Conservation (phyloP, 23 red algal species). For the Gracilaria vermiculophylla region DNA sequence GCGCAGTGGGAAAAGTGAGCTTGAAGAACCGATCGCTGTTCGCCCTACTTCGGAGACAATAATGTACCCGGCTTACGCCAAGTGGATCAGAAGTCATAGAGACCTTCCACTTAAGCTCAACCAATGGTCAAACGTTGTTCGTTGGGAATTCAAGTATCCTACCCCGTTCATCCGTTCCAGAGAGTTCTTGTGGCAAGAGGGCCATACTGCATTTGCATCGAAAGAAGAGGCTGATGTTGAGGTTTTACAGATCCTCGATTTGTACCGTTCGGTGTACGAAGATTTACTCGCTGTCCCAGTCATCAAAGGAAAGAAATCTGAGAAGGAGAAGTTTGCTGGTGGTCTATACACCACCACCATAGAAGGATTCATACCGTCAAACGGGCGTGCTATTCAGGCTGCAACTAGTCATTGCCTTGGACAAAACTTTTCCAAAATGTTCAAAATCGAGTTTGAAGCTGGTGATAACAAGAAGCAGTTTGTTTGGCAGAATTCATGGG, state of each 20-base stretch:
- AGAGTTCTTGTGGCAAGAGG: slow-evolving; percentile 99
- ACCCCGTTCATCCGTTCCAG: slow-evolving; percentile 99
- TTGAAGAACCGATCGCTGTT: slow-evolving; percentile 95
- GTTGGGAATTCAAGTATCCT: slow-evolving; percentile 98
- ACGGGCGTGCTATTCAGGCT: slow-evolving; percentile 92
- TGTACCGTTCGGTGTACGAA: slow-evolving; percentile 95
- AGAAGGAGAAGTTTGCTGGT: slow-evolving; percentile 98
- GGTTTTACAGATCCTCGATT: slow-evolving; percentile 87
- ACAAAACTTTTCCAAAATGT: slow-evolving; percentile 98
- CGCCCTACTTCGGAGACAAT: slow-evolving; percentile 99
- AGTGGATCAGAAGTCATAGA: slow-evolving; percentile 98
- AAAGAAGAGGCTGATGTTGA: slow-evolving; percentile 87
- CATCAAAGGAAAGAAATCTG: slow-evolving; percentile 86
- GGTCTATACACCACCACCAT: slow-evolving; percentile 97
- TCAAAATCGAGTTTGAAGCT: slow-evolving; percentile 86
- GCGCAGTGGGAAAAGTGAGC: slow-evolving; percentile 68
- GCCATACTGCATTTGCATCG: slow-evolving; percentile 94
- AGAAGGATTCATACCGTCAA: slow-evolving; percentile 95
- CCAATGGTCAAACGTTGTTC: slow-evolving; percentile 99
- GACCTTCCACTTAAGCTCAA: slow-evolving; percentile 97
- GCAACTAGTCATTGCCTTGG: slow-evolving; percentile 97
- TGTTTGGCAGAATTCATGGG: slow-evolving; percentile 98
- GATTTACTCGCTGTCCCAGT: slow-evolving; percentile 96
- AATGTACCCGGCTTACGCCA: slow-evolving; percentile 96
- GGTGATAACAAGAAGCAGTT: slow-evolving; percentile 57